Evolutionary conservation across 2,329 filamentous ascomycete genomes (phyloP).

Genomic region (Colletotrichum acutatum): DNA sequence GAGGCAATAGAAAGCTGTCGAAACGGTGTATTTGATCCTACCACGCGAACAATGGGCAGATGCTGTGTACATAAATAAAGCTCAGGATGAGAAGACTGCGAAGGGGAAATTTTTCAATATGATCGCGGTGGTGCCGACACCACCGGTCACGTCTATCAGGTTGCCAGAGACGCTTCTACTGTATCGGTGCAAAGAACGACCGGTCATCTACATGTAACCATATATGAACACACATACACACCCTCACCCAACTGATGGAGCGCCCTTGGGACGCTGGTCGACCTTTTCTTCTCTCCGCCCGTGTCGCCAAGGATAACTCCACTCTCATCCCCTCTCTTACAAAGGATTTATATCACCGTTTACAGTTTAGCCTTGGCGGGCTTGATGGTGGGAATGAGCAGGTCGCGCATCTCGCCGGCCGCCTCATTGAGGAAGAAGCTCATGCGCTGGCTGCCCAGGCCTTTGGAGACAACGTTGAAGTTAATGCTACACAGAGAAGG

Average conservation of each 20-base stretch:
- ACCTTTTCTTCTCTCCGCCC: not conserved
- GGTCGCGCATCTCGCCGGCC: conserved; percentile 86
- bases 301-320: not conserved
- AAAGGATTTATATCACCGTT: conserved; percentile 22
- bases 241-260: not conserved
- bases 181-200: conserved; percentile 2
- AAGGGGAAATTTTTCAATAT: not conserved
- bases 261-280: not conserved
- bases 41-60: not conserved
- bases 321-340: not conserved
- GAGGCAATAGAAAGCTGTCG: not conserved
- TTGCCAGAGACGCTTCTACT: conserved; percentile 23
- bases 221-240: not conserved
- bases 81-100: not conserved
- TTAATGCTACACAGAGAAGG: conserved; percentile 72
- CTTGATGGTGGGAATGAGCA: conserved; percentile 84
- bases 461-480: conserved; percentile 98
- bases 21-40: not conserved
- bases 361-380: conserved; percentile 89
- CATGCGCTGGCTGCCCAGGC: conserved; percentile 90
- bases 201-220: not conserved
- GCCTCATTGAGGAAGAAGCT: conserved; percentile 96
- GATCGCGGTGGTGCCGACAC: not conserved
- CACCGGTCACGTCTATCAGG: conserved; percentile 16
- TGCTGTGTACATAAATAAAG: not conserved